Evolutionary conservation across 2,329 filamentous ascomycete species (phyloP).

Genomic region (Lecanicillium sp.): DNA sequence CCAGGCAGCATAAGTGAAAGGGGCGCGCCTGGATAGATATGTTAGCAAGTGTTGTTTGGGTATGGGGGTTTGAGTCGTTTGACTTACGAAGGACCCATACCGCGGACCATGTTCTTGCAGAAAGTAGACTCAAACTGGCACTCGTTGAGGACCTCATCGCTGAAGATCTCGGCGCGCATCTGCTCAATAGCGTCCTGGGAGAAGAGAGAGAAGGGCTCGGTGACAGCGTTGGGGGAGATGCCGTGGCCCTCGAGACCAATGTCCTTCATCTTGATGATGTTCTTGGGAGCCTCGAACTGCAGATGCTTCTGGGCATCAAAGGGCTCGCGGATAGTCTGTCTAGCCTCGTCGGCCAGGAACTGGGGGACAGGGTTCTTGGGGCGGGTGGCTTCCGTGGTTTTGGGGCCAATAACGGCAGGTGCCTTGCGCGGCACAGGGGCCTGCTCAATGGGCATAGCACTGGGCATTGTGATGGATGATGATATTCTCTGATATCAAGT

Average conservation of each 20-base stretch:
- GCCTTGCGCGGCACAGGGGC: background rate
- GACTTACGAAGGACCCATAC: conserved; percentile 37
- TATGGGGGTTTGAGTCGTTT: no score
- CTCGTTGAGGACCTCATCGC: conserved; percentile 45
- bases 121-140: conserved; percentile 41
- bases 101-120: conserved; percentile 49
- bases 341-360: conserved; percentile 19
- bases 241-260: conserved; percentile 49
- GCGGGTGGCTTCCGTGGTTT: conserved; percentile 18
- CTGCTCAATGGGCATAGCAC: background rate
- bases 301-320: conserved; percentile 53
- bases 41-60: no score
- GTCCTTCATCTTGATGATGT: conserved; percentile 53
- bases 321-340: conserved; percentile 10
- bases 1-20: conserved; percentile 52
- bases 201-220: conserved; percentile 58
- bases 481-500: no score
- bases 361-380: conserved; percentile 18
- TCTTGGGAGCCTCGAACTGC: conserved; percentile 39
- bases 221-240: conserved; percentile 55
- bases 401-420: conserved; percentile 21
- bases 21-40: conserved; percentile 41
- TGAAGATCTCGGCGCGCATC: conserved; percentile 56
- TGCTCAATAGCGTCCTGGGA: conserved; percentile 50
- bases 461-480: no score